phyloP scores from a whole-genome alignment of 164 flowering plant genomes.

The Umbilicus rupestris region DNA sequence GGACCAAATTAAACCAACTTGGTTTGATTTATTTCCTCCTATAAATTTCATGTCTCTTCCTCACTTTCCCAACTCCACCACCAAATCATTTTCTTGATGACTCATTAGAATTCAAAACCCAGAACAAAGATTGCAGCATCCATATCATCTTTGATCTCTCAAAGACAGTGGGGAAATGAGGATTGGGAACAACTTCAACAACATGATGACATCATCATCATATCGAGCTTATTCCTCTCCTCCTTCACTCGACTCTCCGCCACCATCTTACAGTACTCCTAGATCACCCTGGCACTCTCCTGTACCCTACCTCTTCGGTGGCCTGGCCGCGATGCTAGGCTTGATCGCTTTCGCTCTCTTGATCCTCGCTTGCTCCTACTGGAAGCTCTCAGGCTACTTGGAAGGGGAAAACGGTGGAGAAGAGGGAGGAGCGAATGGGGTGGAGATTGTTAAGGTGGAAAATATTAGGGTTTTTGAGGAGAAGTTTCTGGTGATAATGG shows the following conservation, averaged over 20 bases:
- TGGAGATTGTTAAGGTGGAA: conserved; percentile 1
- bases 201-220: not conserved
- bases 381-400: conserved; percentile 10
- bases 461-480: not conserved
- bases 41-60: not conserved
- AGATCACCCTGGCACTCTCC: conserved; percentile 8
- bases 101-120: not conserved
- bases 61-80: not conserved
- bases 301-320: conserved; percentile 10
- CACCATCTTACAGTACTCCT: not conserved
- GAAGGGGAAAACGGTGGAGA: not conserved
- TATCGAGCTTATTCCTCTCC: not conserved
- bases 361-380: conserved; percentile 8
- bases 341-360: conserved; percentile 10
- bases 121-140: not conserved
- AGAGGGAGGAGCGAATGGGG: not conserved
- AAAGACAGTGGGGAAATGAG: not conserved
- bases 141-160: not conserved
- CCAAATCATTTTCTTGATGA: not conserved
- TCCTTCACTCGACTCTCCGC: not conserved
- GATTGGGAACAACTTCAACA: not conserved
- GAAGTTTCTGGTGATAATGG: conserved; percentile 7
- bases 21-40: not conserved
- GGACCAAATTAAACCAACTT: not conserved
- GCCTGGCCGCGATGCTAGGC: conserved; percentile 7